Base-by-base conservation (phyloP, 306 rosid species). In the Chamaecrista fasciculata region DNA sequence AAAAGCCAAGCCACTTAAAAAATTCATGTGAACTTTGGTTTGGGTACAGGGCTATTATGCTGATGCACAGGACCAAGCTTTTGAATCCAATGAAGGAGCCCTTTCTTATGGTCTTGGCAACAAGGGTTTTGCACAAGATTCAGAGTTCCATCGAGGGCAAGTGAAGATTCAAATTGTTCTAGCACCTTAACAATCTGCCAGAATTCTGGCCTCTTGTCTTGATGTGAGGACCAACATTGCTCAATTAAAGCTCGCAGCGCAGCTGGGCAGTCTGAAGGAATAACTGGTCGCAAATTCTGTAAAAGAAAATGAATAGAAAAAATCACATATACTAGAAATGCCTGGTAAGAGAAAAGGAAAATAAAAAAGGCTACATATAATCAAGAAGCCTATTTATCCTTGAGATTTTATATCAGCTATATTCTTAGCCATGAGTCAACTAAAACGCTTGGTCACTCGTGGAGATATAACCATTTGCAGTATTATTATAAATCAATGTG, bases 111-210 rank as follows among this genome's bases (percentile, higher is more conserved):
- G 74, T 95, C 99, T 16, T 80, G 91, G 77, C 67, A 67, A 74
- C 47, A 50, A 10, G 46, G 80, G 73, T 60, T 85, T 47, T 74
- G 84, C 56, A 78, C 71, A 44, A 89, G 77, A 60, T 73, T 71
- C 66, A 95, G 57, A 0, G 91, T 86, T 72, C 96, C 96, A 31
- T 95, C 86, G 12, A 49, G 80, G 19, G 84, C 85, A 74, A 95
- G 73, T 2, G 97, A 95, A 40, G 88, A 57, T 67, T 95, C 75
- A 47, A 95, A 87, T 71, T 87, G 85, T 81, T 91, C 95, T n/a
- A 95, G 75, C 29, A 87, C 89, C 85, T 86, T 95, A 21, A 91
- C 99, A 58, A 95, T 48, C 78, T 91, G 96, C 92, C 95, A 89
- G 71, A 91, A 95, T 62, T 95, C 96, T 0, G 95, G 96, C 80